Conservation (phyloP, 208 protist genomes). For the Angomonas desouzai region DNA sequence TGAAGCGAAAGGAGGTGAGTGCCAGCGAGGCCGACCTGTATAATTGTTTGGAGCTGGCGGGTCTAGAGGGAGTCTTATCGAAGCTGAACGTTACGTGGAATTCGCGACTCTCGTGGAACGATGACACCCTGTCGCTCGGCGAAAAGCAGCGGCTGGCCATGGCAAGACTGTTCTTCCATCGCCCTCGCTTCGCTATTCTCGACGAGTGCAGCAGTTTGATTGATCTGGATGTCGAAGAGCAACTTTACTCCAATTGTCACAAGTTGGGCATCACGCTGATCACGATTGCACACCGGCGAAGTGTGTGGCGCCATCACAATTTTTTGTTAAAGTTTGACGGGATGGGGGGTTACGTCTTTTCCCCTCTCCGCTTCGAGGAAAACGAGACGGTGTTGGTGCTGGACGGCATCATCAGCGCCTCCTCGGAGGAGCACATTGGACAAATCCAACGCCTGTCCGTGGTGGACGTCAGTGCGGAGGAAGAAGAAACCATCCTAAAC, state of each 20-base stretch:
- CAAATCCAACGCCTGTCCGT: constrained; percentile 18
- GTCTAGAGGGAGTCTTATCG: constrained; percentile 55
- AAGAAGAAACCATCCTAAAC: constrained; percentile 6
- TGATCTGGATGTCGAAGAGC: constrained; percentile 60
- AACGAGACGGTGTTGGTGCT: constrained; percentile 20
- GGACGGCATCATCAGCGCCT: constrained; percentile 15
- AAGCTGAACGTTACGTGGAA: constrained; percentile 60
- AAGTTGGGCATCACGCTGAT: constrained; percentile 80
- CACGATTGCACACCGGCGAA: constrained; percentile 79
- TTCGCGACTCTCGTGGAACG: constrained; percentile 45
- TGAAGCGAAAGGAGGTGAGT: constrained; percentile 33
- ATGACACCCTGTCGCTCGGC: constrained; percentile 59
- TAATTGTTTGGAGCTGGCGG: constrained; percentile 56
- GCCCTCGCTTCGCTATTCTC: constrained; percentile 83
- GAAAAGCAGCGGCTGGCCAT: constrained; percentile 89
- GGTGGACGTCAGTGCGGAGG: constrained; percentile 4
- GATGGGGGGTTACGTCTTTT: constrained; percentile 64
- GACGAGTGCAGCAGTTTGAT: constrained; percentile 88
- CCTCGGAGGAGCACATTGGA: constrained; percentile 1
- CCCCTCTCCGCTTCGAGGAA: constrained; percentile 39
- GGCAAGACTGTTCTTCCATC: constrained; percentile 86
- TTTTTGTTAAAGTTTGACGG: constrained; percentile 81
- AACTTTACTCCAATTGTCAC: constrained; percentile 65
- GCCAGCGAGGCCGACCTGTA: constrained; percentile 62
- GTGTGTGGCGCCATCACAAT: constrained; percentile 77